Percentiles rank a stretch among this genome's conserved stretches.
Evolutionary conservation across 139 green algal species (phyloP).

Genomic region (Chlorella sp.): DNA sequence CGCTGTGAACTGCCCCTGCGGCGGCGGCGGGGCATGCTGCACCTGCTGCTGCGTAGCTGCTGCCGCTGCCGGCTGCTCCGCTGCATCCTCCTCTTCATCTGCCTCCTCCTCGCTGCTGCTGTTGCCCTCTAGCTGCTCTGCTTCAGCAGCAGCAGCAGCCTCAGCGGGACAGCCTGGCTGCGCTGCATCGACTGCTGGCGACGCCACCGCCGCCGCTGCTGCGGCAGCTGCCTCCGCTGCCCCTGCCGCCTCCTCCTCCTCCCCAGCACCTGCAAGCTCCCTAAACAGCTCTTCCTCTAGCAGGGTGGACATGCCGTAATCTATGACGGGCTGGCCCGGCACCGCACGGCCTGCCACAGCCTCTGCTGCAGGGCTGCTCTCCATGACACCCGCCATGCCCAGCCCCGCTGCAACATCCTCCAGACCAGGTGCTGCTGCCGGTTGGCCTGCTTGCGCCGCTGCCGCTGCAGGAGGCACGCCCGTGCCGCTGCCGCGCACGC

Average conservation of each 20-base stretch:
- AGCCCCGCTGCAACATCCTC: background rate
- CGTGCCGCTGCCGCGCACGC: too few relatives aligned
- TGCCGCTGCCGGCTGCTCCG: background rate
- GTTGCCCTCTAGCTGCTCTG: background rate
- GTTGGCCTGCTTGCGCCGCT: background rate
- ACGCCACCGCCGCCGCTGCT: background rate
- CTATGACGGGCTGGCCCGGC: background rate
- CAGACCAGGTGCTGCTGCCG: background rate
- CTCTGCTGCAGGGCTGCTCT: background rate
- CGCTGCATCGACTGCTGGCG: background rate
- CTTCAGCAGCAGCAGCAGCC: background rate
- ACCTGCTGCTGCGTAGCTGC: background rate
- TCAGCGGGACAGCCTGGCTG: background rate
- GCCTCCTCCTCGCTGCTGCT: background rate
- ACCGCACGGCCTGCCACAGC: background rate
- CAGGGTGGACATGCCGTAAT: background rate
- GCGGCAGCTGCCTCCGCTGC: background rate
- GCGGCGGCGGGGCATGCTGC: background rate
- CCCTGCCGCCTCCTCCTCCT: background rate
- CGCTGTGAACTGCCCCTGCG: background rate
- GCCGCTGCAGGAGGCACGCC: background rate
- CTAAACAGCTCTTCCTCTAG: slow-evolving; percentile 6
- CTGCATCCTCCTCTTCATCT: background rate
- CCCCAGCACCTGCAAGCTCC: background rate
- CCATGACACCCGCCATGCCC: background rate